These are phyloP conservation scores for Boletus eberwhitei DNA, from an alignment of 768 basidiomycete species.

Conservation along the genomic window DNA sequence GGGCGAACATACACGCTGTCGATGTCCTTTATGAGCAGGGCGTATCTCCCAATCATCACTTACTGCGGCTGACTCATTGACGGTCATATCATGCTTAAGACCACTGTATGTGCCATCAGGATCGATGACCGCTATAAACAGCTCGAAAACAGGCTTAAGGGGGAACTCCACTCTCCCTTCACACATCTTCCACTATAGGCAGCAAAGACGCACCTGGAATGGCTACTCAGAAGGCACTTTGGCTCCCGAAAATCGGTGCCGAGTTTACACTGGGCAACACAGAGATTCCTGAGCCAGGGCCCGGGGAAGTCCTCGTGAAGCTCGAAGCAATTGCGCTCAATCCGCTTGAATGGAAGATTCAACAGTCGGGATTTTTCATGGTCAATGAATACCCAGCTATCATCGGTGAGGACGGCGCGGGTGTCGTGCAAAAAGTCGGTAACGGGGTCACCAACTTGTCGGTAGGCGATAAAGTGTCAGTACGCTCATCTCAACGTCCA, in stretches of 20 bases:
- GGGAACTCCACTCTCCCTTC: background rate
- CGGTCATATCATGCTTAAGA: background rate
- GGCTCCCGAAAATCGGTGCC: conserved; percentile 13
- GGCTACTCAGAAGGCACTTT: conserved; percentile 17
- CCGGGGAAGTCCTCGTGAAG: conserved; percentile 42
- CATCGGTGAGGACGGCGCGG: conserved; percentile 37
- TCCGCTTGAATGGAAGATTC: conserved; percentile 37
- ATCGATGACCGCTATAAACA: background rate
- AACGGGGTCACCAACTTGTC: conserved; percentile 32
- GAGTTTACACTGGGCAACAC: conserved; percentile 6
- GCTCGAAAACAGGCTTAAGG: background rate
- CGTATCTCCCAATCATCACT: background rate
- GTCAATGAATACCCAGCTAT: conserved; percentile 37
- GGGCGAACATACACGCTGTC: too few relatives aligned
- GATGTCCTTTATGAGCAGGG: too few relatives aligned
- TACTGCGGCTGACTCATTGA: background rate
- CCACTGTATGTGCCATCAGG: background rate
- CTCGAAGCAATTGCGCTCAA: conserved; percentile 40
- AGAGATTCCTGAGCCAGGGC: conserved; percentile 35
- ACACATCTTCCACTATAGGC: background rate
- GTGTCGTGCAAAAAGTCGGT: conserved; percentile 36
- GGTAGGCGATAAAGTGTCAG: conserved; percentile 31
- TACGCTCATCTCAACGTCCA: background rate
- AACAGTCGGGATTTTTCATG: conserved; percentile 3
- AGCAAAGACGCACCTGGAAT: background rate